Conservation (phyloP, 495 filamentous ascomycete species). For the Penicillium herquei region DNA sequence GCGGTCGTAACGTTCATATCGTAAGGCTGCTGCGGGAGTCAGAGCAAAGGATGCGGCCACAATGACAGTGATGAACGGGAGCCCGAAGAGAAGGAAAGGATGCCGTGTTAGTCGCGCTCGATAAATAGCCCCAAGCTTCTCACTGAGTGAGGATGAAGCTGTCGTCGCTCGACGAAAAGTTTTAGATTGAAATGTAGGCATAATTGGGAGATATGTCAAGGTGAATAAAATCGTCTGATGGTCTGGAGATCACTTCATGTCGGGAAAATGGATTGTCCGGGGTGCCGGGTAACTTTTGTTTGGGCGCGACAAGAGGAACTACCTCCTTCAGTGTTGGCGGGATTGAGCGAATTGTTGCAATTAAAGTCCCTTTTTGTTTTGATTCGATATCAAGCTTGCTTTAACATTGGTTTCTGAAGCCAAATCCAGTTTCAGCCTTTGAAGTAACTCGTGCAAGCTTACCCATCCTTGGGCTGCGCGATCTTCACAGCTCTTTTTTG, state of each 20-base stretch:
- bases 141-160: conserved; percentile 49
- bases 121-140: conserved; percentile 74
- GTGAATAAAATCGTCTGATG: neutral
- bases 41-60: conserved; percentile 94
- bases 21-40: conserved; percentile 86
- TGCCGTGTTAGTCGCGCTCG: conserved; percentile 64
- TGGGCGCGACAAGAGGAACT: conserved; percentile 3
- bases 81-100: conserved; percentile 90
- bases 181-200: conserved; percentile 73
- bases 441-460: neutral
- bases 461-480: neutral
- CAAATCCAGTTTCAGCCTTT: neutral
- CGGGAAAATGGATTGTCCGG: conserved; percentile 7
- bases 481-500: neutral
- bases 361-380: neutral
- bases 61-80: conserved; percentile 91
- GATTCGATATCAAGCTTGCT: neutral
- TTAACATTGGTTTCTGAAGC: neutral
- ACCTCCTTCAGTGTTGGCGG: neutral
- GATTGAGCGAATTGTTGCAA: too few relatives aligned
- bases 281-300: conserved; percentile 6
- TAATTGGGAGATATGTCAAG: conserved; percentile 27
- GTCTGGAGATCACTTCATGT: neutral
- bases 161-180: conserved; percentile 59
- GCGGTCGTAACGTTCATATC: conserved; percentile 89